Base-by-base conservation (phyloP, 306 rosid genomes). In the Astragalus glycyphyllos region DNA sequence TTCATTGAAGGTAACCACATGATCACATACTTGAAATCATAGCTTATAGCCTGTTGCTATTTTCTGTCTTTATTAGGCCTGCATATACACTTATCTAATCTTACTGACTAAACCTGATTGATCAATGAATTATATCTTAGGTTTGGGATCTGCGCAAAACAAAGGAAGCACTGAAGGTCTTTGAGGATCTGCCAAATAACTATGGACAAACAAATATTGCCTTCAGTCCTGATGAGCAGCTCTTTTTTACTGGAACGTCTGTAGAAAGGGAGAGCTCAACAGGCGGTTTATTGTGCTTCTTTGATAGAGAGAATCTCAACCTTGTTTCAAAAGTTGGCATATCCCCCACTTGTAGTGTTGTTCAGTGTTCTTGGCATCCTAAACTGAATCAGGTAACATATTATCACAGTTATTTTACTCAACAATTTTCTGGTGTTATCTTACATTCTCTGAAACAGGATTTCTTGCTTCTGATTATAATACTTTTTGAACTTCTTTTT, bases 111-210 rank as follows among this genome's bases (percentile, higher is more conserved):
- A 58, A 14, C 80, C 15, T 66, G 58, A 57, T 71, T 81, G 66
- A 59, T 57, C 57, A 8, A 38, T 68, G 26, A 63, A 29, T 14
- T 56, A 44, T 66, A 68, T 78, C 42, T 69, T 83, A 93, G 98
- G 97, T 87, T 67, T 93, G 98, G 97, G 98, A 93, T 86, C 69
- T 93, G 79, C 97, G 96, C 72, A 90, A 87, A 82, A 82, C 79
- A 45, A 93, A 84, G 74, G 87, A 73, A 58, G 87, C 94, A 20
- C 78, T 93, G 10, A 93, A 90, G 86, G 86, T 77, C 51, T 93
- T 88, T 79, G 83, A 80, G 51, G 92, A 87, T 86, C 96, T 93
- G 61, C 96, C 92, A 7, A 90, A 90, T 79, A 73, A 93, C 72
- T 90, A 93, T 77, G 97, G 88, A n/a, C 94, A 93, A 86, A 93